Conservation (phyloP, 164 flowering plant genomes). For the Macadamia tetraphylla region DNA sequence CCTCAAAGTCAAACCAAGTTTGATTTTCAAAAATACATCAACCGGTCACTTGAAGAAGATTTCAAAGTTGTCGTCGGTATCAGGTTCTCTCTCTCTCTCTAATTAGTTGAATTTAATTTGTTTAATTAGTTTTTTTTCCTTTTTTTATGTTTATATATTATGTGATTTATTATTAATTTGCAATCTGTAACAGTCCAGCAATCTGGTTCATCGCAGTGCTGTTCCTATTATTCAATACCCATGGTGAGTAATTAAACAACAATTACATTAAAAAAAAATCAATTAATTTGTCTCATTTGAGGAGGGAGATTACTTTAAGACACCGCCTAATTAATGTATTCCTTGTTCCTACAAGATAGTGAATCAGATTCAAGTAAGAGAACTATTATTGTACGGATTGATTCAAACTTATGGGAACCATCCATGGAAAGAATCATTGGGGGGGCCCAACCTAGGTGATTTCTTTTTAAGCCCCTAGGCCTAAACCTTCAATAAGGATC, state of each 20-base stretch:
- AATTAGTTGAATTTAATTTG: too few species aligned
- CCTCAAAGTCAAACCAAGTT: slow-evolving; percentile 57
- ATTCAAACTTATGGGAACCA: too few species aligned
- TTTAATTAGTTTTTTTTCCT: too few species aligned
- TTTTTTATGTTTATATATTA: background rate
- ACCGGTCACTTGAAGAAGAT: slow-evolving; percentile 80
- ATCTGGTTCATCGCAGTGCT: slow-evolving; percentile 70
- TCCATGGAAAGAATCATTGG: background rate
- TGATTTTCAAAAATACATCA: slow-evolving; percentile 74
- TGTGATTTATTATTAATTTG: background rate
- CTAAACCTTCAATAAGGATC: too few species aligned
- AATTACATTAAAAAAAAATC: too few species aligned
- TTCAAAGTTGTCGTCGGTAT: slow-evolving; percentile 84
- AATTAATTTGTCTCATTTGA: too few species aligned
- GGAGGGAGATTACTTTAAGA: too few species aligned
- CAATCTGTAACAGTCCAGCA: slow-evolving; percentile 39
- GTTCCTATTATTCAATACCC: slow-evolving; percentile 58
- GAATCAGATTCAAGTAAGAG: too few species aligned
- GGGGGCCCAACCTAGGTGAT: background rate
- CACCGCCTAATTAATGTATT: too few species aligned
- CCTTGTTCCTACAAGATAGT: too few species aligned
- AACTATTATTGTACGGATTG: too few species aligned
- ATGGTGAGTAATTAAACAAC: slow-evolving; percentile 24
- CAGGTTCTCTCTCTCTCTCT: slow-evolving; percentile 32
- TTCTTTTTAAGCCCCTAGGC: too few species aligned